Percentiles rank a stretch among this genome's conserved stretches.
Evolutionary conservation across 1,284 basidiomycete genomes (phyloP).

Genomic region (Trichosporon inkin): DNA sequence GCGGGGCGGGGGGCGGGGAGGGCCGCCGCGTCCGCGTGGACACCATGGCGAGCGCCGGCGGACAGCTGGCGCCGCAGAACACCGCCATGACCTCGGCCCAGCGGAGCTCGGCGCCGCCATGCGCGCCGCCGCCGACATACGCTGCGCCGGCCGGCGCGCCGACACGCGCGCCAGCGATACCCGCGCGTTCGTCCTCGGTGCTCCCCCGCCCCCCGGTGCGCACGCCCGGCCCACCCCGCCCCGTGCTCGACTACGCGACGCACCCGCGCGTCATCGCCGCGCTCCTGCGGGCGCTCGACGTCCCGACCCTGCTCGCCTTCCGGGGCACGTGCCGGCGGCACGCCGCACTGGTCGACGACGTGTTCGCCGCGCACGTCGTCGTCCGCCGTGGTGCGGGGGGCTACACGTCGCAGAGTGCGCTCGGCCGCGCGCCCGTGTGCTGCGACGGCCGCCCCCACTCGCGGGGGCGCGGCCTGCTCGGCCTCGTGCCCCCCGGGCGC

Average conservation of each 20-base stretch:
- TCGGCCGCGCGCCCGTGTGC: neutral
- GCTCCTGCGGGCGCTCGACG: neutral
- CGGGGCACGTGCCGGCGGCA: neutral
- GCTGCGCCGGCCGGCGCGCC: neutral
- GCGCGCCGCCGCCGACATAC: too few relatives aligned
- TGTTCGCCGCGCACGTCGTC: neutral
- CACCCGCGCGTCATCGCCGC: neutral
- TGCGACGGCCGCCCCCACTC: neutral
- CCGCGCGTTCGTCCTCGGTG: too few relatives aligned
- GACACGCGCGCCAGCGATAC: neutral
- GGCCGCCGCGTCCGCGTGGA: too few relatives aligned
- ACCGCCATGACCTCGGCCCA: too few relatives aligned
- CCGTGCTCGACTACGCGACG: neutral
- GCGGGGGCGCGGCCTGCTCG: neutral
- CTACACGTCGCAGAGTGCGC: neutral
- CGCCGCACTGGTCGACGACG: neutral
- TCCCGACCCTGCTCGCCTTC: neutral
- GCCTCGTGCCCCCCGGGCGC: neutral
- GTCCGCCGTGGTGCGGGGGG: neutral
- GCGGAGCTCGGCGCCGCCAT: too few relatives aligned
- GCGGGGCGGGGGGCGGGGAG: too few relatives aligned
- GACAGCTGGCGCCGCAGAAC: too few relatives aligned
- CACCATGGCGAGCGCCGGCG: too few relatives aligned
- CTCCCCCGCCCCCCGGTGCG: neutral
- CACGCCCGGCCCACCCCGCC: neutral